A percentile compares a stretch with the other conserved stretches of the same genome.
Conservation (phyloP, 148 eudicot species). For the Camellia japonica region DNA sequence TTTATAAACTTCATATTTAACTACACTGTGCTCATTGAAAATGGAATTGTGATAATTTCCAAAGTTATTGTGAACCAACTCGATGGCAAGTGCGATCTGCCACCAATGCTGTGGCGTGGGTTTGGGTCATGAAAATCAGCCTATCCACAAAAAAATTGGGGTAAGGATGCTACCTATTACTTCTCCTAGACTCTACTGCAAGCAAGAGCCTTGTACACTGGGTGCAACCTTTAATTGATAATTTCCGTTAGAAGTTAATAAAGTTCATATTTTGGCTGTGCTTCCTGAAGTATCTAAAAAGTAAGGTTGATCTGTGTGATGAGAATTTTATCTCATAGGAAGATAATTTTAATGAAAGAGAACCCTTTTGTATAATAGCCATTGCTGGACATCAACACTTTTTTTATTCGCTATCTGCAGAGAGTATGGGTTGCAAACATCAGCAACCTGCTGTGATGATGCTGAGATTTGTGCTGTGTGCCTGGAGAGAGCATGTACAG, state of each 20-base stretch:
- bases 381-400: neutral
- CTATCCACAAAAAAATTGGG: too few relatives aligned
- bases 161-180: too few relatives aligned
- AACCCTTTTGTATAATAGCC: neutral
- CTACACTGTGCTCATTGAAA: neutral
- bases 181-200: too few relatives aligned
- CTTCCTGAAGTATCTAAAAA: neutral
- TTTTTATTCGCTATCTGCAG: conserved; percentile 35
- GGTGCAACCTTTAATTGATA: neutral
- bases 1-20: too few relatives aligned
- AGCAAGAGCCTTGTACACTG: too few relatives aligned
- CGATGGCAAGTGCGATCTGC: too few relatives aligned
- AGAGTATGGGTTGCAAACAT: conserved; percentile 73
- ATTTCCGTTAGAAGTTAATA: neutral
- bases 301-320: neutral
- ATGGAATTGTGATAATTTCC: neutral
- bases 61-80: too few relatives aligned
- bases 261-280: neutral
- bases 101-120: too few relatives aligned
- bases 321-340: neutral
- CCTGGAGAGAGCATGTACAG: conserved; percentile 86
- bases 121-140: too few relatives aligned
- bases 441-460: conserved; percentile 58
- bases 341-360: neutral
- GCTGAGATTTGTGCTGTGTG: conserved; percentile 89